A percentile compares a stretch with the other conserved stretches of the same genome.
phyloP scores from a whole-genome alignment of 2,329 filamentous ascomycete genomes.

The Xylaria sp. region DNA sequence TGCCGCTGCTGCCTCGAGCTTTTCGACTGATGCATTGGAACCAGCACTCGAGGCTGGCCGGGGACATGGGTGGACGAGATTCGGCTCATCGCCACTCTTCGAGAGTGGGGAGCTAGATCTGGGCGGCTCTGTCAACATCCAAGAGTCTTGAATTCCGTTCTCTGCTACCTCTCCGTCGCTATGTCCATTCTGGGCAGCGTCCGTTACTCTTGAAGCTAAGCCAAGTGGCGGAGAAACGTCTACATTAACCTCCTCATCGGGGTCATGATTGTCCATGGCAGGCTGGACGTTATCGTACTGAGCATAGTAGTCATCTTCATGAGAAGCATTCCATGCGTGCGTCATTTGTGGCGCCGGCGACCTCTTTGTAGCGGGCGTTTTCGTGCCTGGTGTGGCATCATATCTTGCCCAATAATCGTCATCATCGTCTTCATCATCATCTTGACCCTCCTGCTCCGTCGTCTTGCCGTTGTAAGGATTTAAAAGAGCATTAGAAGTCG shows the following conservation, averaged over 20 bases:
- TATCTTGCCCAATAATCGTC: constrained; percentile 86
- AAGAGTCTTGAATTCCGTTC: constrained; percentile 54
- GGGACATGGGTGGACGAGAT: constrained; percentile 61
- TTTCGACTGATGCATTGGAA: constrained; percentile 70
- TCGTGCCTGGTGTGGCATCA: constrained; percentile 72
- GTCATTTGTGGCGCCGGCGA: constrained; percentile 67
- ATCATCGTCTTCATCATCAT: constrained; percentile 61
- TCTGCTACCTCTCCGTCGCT: constrained; percentile 45
- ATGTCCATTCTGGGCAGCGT: constrained; percentile 41
- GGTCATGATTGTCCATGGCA: constrained; percentile 82
- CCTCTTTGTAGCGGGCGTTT: constrained; percentile 69
- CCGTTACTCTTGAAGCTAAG: constrained; percentile 41
- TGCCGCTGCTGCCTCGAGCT: constrained; percentile 65
- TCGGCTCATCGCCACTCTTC: constrained; percentile 53
- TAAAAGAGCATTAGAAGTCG: constrained; percentile 34
- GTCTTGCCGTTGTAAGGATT: constrained; percentile 20
- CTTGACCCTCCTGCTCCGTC: constrained; percentile 55
- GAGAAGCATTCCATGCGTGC: constrained; percentile 50
- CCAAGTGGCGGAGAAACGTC: constrained; percentile 53
- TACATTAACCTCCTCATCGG: constrained; percentile 70
- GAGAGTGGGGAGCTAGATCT: constrained; percentile 53
- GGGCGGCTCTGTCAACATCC: constrained; percentile 58
- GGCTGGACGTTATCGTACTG: constrained; percentile 83
- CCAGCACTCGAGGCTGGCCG: constrained; percentile 68
- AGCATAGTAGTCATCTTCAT: constrained; percentile 78